phyloP scores from a whole-genome alignment of 768 basidiomycete genomes.

The Pleurotus ostreatus region DNA sequence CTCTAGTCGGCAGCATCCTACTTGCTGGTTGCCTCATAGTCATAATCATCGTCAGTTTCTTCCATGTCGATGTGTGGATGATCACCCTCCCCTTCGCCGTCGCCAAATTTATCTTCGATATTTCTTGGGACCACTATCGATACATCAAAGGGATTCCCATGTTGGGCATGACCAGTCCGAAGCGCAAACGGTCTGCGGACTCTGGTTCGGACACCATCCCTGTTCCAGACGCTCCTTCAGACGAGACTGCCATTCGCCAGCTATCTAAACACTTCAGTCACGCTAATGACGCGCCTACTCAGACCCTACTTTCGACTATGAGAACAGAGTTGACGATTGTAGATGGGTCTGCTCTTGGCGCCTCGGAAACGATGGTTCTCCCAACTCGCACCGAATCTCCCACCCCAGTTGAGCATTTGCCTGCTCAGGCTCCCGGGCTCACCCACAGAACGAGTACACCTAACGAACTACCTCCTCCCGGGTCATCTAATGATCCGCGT shows the following conservation, averaged over 20 bases:
- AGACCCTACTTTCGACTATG: background rate
- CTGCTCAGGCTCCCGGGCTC: no score
- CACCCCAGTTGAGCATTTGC: background rate
- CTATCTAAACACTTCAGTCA: conserved; percentile 12
- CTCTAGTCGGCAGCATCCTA: conserved; percentile 66
- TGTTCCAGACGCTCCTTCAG: no score
- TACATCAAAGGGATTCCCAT: no score
- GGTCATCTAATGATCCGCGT: no score
- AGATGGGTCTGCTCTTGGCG: background rate
- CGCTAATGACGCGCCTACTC: background rate
- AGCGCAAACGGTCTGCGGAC: no score
- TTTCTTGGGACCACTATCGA: conserved; percentile 55
- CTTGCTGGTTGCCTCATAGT: conserved; percentile 66
- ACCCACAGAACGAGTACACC: background rate
- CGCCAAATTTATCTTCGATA: conserved; percentile 67
- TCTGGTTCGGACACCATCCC: no score
- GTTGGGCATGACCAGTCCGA: no score
- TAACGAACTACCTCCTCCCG: no score
- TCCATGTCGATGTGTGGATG: conserved; percentile 77
- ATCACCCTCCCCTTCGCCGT: conserved; percentile 80
- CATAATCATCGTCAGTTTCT: conserved; percentile 72
- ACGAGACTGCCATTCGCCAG: conserved; percentile 12
- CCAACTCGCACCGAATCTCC: conserved; percentile 1
- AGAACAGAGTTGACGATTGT: background rate
- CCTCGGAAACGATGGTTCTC: background rate